A percentile compares a stretch with the other conserved stretches of the same genome.
Conservation (phyloP, 345 rosid species). For the Clausena lansium region DNA sequence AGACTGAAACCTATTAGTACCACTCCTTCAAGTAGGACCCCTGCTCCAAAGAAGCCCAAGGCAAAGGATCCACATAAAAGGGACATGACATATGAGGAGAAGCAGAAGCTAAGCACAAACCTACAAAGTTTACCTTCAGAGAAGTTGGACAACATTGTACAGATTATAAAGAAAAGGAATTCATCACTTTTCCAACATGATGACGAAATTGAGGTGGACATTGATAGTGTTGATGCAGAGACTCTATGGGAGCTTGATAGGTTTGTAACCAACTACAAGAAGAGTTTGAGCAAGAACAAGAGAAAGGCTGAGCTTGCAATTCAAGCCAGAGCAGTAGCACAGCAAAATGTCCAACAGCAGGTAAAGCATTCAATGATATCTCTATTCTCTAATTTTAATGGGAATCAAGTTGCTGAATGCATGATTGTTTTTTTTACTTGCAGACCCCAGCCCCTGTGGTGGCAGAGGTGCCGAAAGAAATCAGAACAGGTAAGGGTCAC, state of each 20-base stretch:
- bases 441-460: slow-evolving; percentile 50
- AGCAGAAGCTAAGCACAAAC: slow-evolving; percentile 90
- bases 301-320: slow-evolving; percentile 90
- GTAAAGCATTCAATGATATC: slow-evolving; percentile 32
- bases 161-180: slow-evolving; percentile 91
- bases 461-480: slow-evolving; percentile 51
- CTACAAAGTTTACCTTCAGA: slow-evolving; percentile 89
- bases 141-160: slow-evolving; percentile 90
- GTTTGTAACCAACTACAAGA: slow-evolving; percentile 91
- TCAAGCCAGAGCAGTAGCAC: slow-evolving; percentile 75
- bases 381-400: not conserved
- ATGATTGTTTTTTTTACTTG: slow-evolving; percentile 14
- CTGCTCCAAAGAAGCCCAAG: slow-evolving; percentile 91
- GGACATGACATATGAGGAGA: slow-evolving; percentile 98
- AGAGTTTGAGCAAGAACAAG: slow-evolving; percentile 94
- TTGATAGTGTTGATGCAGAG: slow-evolving; percentile 94
- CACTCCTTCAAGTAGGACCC: slow-evolving; percentile 83
- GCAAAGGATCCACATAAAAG: slow-evolving; percentile 94
- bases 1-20: slow-evolving; percentile 51
- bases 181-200: slow-evolving; percentile 74
- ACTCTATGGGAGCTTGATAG: slow-evolving; percentile 99
- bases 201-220: slow-evolving; percentile 97
- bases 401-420: not conserved
- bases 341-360: slow-evolving; percentile 53
- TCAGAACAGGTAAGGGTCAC: slow-evolving; percentile 50